These are phyloP conservation scores for Lodderomyces parapsilosis DNA, from an alignment of 1,139 yeast genomes.

Conservation along the genomic window DNA sequence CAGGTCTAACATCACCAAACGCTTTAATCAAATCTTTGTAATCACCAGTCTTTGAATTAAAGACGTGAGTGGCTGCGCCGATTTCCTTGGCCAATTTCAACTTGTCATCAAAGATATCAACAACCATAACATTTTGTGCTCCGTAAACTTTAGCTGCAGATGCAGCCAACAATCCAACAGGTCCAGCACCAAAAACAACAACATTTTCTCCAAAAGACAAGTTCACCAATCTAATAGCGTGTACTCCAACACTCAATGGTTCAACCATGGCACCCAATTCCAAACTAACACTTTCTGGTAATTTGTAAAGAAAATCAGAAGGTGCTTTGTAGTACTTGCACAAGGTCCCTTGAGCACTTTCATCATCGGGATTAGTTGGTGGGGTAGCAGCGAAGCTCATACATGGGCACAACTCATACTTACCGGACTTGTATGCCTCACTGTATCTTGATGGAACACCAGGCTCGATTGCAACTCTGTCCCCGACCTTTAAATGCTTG, in stretches of 20 bases:
- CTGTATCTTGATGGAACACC: conserved; percentile 77
- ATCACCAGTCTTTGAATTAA: conserved; percentile 51
- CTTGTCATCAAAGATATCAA: conserved; percentile 62
- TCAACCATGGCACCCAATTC: conserved; percentile 91
- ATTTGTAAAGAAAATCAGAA: conserved; percentile 79
- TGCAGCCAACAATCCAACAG: conserved; percentile 82
- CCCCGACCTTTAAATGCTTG: conserved; percentile 64
- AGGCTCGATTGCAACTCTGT: conserved; percentile 73
- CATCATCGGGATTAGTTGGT: conserved; percentile 34
- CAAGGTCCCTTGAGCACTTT: conserved; percentile 65
- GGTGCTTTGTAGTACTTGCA: conserved; percentile 71
- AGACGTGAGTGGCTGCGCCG: conserved; percentile 58
- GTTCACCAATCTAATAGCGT: conserved; percentile 70
- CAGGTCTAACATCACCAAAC: conserved; percentile 48
- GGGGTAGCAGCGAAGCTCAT: conserved; percentile 92
- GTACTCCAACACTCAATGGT: conserved; percentile 86
- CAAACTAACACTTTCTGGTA: conserved; percentile 72
- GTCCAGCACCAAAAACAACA: conserved; percentile 89
- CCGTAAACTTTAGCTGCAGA: conserved; percentile 81
- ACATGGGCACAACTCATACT: conserved; percentile 76
- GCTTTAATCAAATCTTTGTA: conserved; percentile 30
- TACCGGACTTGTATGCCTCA: conserved; percentile 71
- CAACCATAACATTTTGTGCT: conserved; percentile 64
- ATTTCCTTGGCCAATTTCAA: conserved; percentile 57
- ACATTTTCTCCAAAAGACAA: conserved; percentile 71